Evolutionary conservation across 305 asterid genomes (phyloP).

Genomic region (Lippia alba): DNA sequence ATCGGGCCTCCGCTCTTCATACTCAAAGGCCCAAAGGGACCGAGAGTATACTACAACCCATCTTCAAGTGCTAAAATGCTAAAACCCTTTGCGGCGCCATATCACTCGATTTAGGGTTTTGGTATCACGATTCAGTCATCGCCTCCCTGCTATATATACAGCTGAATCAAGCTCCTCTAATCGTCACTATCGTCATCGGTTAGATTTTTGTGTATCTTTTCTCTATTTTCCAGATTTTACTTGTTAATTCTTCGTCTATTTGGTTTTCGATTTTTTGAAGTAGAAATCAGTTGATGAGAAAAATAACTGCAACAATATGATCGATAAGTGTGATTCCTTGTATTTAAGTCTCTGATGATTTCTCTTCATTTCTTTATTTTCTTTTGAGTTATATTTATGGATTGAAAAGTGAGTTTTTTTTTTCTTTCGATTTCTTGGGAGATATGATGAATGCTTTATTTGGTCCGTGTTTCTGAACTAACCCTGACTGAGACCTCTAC

Average conservation of each 20-base stretch:
- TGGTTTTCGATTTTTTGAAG: neutral
- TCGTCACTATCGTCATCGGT: neutral
- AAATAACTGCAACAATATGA: constrained; percentile 84
- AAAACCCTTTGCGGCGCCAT: constrained; percentile 22
- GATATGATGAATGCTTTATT: constrained; percentile 58
- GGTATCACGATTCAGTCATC: neutral
- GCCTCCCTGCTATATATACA: constrained; percentile 15
- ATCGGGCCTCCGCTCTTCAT: neutral
- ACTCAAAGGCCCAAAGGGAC: neutral
- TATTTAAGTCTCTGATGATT: constrained; percentile 90
- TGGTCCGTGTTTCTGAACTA: constrained; percentile 93
- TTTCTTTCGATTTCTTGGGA: constrained; percentile 20
- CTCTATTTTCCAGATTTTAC: too few species aligned
- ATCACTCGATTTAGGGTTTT: constrained; percentile 39
- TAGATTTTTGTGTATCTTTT: neutral
- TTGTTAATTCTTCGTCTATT: neutral
- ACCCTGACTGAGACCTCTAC: constrained; percentile 56
- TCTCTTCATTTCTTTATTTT: neutral
- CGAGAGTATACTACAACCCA: neutral
- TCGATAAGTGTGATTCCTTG: constrained; percentile 55
- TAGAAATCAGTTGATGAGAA: constrained; percentile 61
- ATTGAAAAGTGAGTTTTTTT: neutral
- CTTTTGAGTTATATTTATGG: neutral
- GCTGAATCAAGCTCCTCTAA: neutral
- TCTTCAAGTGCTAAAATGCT: too few species aligned